phyloP scores from a whole-genome alignment of 2,329 filamentous ascomycete genomes.

The Cordyceps tenuipes region DNA sequence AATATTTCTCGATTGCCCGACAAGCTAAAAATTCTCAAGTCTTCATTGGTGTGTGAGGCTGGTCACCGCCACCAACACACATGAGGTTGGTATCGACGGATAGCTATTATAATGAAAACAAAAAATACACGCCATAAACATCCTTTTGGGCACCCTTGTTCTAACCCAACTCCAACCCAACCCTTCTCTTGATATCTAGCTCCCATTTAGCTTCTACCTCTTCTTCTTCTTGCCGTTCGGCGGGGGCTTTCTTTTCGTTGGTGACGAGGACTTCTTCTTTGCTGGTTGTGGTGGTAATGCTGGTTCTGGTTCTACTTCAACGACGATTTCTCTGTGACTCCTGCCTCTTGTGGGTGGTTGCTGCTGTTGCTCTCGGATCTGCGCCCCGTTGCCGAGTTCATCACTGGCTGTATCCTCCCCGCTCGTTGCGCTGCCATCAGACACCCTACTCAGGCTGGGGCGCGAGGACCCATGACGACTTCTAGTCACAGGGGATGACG shows the following conservation, averaged over 20 bases:
- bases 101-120: not conserved
- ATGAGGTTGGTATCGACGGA: slow-evolving; percentile 4
- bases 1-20: too few relatives aligned
- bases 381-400: slow-evolving; percentile 28
- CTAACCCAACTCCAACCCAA: not conserved
- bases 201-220: slow-evolving; percentile 15
- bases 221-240: slow-evolving; percentile 24
- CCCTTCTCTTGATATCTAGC: slow-evolving; percentile 15
- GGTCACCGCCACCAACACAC: not conserved
- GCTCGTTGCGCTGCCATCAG: slow-evolving; percentile 26
- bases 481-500: slow-evolving; percentile 22
- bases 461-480: slow-evolving; percentile 24
- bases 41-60: not conserved
- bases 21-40: not conserved
- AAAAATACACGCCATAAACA: not conserved
- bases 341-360: slow-evolving; percentile 17
- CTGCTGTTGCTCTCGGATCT: slow-evolving; percentile 17
- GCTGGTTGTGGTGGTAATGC: slow-evolving; percentile 21
- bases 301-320: slow-evolving; percentile 28
- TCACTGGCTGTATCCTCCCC: slow-evolving; percentile 29
- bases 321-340: slow-evolving; percentile 29
- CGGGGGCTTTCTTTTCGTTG: slow-evolving; percentile 32
- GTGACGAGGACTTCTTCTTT: slow-evolving; percentile 35
- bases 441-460: slow-evolving; percentile 24
- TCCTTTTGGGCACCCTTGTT: not conserved